Evolutionary conservation across 331 rosid species (phyloP).

Genomic region (Saraca asoca): DNA sequence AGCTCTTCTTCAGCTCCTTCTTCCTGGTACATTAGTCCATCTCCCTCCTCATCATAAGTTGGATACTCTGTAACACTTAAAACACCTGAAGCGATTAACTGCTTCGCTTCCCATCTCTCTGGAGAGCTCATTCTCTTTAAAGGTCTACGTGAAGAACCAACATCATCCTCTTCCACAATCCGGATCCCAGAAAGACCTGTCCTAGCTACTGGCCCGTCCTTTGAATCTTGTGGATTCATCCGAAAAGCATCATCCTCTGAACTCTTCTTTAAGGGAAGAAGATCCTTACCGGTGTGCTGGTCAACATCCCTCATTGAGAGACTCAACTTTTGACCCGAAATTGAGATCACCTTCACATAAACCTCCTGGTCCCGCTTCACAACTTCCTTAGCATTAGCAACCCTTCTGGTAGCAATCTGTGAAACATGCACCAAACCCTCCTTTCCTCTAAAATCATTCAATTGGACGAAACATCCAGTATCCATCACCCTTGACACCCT

Average conservation of each 20-base stretch:
- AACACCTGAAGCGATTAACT: conserved; percentile 89
- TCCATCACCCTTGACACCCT: conserved; percentile 84
- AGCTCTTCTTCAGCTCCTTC: conserved; percentile 93
- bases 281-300: conserved; percentile 74
- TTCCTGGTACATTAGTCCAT: conserved; percentile 75
- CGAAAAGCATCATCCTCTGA: conserved; percentile 51
- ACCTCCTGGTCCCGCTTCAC: conserved; percentile 84
- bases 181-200: conserved; percentile 80
- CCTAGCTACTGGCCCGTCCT: conserved; percentile 60
- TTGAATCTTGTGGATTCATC: conserved; percentile 61
- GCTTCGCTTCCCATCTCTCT: conserved; percentile 90
- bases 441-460: conserved; percentile 70
- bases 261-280: conserved; percentile 73
- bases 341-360: conserved; percentile 73
- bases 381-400: conserved; percentile 73
- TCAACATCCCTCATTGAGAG: conserved; percentile 92
- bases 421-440: conserved; percentile 94
- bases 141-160: conserved; percentile 66
- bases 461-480: conserved; percentile 77
- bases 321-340: conserved; percentile 76
- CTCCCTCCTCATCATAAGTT: conserved; percentile 82
- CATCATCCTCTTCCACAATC: conserved; percentile 68
- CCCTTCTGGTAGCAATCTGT: conserved; percentile 70
- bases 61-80: conserved; percentile 66
- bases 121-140: conserved; percentile 94